These are phyloP conservation scores for Penicillium crustosum DNA, from an alignment of 2,329 filamentous ascomycete species.

Conservation along the genomic window DNA sequence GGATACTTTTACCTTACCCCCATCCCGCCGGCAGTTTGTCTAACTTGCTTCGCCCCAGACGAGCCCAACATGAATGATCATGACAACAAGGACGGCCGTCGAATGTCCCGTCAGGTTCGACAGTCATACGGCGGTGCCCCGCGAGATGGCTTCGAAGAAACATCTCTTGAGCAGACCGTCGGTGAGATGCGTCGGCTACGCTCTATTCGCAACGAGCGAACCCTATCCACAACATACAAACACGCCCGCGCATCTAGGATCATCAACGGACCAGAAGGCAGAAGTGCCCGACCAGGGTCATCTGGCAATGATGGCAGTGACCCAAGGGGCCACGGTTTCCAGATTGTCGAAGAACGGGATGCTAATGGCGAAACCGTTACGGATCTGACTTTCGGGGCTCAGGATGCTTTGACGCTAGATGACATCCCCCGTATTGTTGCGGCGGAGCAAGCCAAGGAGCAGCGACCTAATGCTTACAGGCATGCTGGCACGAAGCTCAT, in stretches of 20 bases:
- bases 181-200: slow-evolving; percentile 90
- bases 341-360: slow-evolving; percentile 78
- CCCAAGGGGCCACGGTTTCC: slow-evolving; percentile 60
- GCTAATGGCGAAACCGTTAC: slow-evolving; percentile 67
- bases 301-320: slow-evolving; percentile 61
- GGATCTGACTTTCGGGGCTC: slow-evolving; percentile 82
- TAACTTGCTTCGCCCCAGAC: slow-evolving; percentile 48
- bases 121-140: slow-evolving; percentile 69
- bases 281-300: slow-evolving; percentile 67
- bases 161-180: slow-evolving; percentile 90
- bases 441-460: slow-evolving; percentile 89
- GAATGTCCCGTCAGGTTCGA: slow-evolving; percentile 52
- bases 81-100: slow-evolving; percentile 65
- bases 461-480: slow-evolving; percentile 76
- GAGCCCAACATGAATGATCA: slow-evolving; percentile 68
- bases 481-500: slow-evolving; percentile 71
- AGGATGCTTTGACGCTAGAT: slow-evolving; percentile 89
- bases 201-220: slow-evolving; percentile 91
- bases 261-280: slow-evolving; percentile 79
- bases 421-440: slow-evolving; percentile 96
- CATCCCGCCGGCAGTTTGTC: slow-evolving; percentile 6
- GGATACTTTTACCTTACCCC: slow-evolving; percentile 23
- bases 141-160: slow-evolving; percentile 60
- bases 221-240: slow-evolving; percentile 87
- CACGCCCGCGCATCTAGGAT: slow-evolving; percentile 88